These are phyloP conservation scores for Phlyctochytrium planicorne DNA, from an alignment of 192 early-diverging fungal genomes.

Conservation along the genomic window DNA sequence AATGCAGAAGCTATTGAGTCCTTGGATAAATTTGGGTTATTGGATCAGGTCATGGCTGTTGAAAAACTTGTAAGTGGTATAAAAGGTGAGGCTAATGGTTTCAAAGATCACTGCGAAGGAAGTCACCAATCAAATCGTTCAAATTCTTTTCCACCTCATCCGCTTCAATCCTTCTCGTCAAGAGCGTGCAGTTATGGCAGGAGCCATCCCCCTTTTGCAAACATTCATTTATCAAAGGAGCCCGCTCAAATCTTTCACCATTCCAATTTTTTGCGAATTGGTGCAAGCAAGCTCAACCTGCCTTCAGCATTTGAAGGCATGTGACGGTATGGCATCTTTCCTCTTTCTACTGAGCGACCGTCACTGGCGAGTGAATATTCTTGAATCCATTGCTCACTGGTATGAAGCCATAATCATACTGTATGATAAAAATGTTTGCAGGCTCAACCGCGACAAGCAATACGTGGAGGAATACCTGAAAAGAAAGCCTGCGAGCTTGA, in stretches of 20 bases:
- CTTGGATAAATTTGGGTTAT: constrained; percentile 44
- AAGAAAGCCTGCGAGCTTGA: too few species aligned
- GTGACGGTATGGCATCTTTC: constrained; percentile 46
- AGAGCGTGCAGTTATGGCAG: constrained; percentile 52
- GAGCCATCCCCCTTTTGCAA: constrained; percentile 57
- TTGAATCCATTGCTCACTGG: constrained; percentile 61
- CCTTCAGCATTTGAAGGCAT: constrained; percentile 46
- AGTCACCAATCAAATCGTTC: constrained; percentile 57
- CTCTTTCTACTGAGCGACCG: constrained; percentile 51
- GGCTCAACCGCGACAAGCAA: too few species aligned
- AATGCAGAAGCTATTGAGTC: constrained; percentile 48
- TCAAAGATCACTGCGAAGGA: constrained; percentile 34
- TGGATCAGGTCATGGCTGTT: constrained; percentile 45
- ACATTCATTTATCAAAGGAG: constrained; percentile 38
- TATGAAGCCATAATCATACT: too few species aligned
- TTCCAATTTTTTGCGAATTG: constrained; percentile 62
- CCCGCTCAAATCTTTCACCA: constrained; percentile 61
- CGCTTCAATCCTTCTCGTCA: constrained; percentile 57
- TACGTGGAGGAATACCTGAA: too few species aligned
- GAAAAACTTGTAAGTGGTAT: constrained; percentile 11
- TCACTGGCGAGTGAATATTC: constrained; percentile 59
- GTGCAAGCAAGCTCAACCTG: constrained; percentile 52
- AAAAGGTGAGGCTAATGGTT: constrained; percentile 10
- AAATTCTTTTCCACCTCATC: constrained; percentile 61
- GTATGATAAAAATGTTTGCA: too few species aligned